Evolutionary conservation across 208 protist genomes (phyloP).

Genomic region (Leptomonas seymouri): DNA sequence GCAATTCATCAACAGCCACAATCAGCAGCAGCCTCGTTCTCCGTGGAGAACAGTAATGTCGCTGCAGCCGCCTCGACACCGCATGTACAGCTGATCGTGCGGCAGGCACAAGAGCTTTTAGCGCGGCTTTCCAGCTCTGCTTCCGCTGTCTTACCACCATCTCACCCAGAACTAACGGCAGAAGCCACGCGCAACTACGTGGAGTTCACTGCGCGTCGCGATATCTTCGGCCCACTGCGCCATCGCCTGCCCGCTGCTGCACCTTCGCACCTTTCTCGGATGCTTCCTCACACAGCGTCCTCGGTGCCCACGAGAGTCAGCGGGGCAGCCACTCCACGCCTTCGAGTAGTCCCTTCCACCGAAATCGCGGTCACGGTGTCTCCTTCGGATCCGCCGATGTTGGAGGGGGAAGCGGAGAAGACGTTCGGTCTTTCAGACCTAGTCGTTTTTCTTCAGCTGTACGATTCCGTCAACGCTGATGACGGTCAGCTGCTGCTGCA

Average conservation of each 20-base stretch:
- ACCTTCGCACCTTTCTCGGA: not conserved
- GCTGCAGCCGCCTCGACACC: not conserved
- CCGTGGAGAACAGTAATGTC: not conserved
- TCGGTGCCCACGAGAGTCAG: not conserved
- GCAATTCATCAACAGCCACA: too few relatives aligned
- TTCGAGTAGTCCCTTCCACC: not conserved
- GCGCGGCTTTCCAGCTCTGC: not conserved
- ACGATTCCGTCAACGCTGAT: slow-evolving; percentile 48
- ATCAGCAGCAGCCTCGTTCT: too few relatives aligned
- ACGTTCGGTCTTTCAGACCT: slow-evolving; percentile 47
- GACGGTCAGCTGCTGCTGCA: slow-evolving; percentile 69
- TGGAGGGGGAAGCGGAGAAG: not conserved
- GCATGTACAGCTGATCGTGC: slow-evolving; percentile 1
- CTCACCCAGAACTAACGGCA: not conserved
- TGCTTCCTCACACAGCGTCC: not conserved
- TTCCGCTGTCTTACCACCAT: not conserved
- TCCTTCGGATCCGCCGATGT: not conserved
- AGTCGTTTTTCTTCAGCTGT: slow-evolving; percentile 59
- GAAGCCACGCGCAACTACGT: slow-evolving; percentile 10
- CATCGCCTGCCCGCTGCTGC: slow-evolving; percentile 22
- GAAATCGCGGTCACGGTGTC: not conserved
- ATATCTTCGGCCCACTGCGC: slow-evolving; percentile 38
- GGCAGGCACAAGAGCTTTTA: slow-evolving; percentile 12
- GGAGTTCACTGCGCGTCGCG: slow-evolving; percentile 18
- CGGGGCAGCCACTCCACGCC: not conserved